These are phyloP conservation scores for Lasiosphaeria ovina DNA, from an alignment of 495 filamentous ascomycete genomes.

Conservation along the genomic window DNA sequence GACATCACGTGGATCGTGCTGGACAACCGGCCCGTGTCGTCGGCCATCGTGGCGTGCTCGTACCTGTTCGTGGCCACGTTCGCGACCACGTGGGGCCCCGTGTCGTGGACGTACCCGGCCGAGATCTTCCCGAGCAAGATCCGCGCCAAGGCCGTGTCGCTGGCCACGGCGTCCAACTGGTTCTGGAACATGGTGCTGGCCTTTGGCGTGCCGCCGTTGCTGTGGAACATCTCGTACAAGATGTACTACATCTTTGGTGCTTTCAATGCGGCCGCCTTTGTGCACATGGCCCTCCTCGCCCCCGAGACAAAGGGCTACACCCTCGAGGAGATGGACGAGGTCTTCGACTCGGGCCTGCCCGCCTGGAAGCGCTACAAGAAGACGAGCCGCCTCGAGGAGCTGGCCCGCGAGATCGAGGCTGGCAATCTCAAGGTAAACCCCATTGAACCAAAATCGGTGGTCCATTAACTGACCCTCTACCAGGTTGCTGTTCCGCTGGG, in stretches of 20 bases:
- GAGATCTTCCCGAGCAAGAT: constrained; percentile 75
- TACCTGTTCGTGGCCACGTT: constrained; percentile 77
- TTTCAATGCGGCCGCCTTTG: constrained; percentile 65
- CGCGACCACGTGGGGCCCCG: constrained; percentile 74
- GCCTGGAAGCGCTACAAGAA: constrained; percentile 48
- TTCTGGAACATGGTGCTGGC: constrained; percentile 67
- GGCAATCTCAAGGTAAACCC: constrained; percentile 43
- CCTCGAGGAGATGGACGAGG: constrained; percentile 64
- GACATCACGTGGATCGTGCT: constrained; percentile 58
- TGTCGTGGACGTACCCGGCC: constrained; percentile 79
- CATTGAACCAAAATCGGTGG: background rate
- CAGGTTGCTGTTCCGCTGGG: constrained; percentile 6
- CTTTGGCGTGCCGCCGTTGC: constrained; percentile 60
- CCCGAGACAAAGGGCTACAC: constrained; percentile 80
- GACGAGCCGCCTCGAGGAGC: constrained; percentile 45
- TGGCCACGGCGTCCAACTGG: constrained; percentile 67
- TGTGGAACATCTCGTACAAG: constrained; percentile 55
- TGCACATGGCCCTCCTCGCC: constrained; percentile 69
- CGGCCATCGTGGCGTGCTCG: constrained; percentile 63
- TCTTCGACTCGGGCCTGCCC: constrained; percentile 54
- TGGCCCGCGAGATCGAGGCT: constrained; percentile 52
- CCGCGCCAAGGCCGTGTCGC: constrained; percentile 64
- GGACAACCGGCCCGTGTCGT: constrained; percentile 46
- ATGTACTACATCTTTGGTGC: constrained; percentile 69
- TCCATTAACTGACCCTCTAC: background rate